A percentile compares a stretch with the other conserved stretches of the same genome.
Evolutionary conservation across 75 land plant genomes (phyloP).

Genomic region (Azolla pinnata): DNA sequence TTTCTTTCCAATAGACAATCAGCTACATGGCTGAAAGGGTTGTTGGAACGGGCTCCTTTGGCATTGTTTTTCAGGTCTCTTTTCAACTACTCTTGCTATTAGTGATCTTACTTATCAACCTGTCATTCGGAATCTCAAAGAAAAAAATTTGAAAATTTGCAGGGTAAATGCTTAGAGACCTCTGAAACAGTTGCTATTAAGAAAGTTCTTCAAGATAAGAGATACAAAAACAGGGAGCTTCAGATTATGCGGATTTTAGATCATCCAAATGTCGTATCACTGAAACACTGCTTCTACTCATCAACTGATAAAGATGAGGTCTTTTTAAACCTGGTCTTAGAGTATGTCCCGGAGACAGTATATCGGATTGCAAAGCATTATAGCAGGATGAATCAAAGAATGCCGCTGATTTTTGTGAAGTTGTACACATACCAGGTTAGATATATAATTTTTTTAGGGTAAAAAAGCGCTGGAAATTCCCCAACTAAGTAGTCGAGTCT

Average conservation of each 20-base stretch:
- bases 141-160: background rate
- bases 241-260: conserved; percentile 84
- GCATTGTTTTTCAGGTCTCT: conserved; percentile 83
- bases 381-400: conserved; percentile 59
- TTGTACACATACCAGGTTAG: conserved; percentile 83
- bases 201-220: conserved; percentile 85
- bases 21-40: conserved; percentile 88
- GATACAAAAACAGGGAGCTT: conserved; percentile 90
- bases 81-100: background rate
- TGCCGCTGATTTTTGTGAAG: conserved; percentile 81
- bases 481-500: no score
- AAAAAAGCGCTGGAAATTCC: no score
- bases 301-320: conserved; percentile 75
- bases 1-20: conserved; percentile 39
- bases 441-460: no score
- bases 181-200: conserved; percentile 95
- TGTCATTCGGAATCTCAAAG: background rate
- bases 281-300: conserved; percentile 84
- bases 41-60: conserved; percentile 90
- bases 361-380: conserved; percentile 69
- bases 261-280: conserved; percentile 68
- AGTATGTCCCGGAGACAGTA: conserved; percentile 75
- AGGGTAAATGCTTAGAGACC: conserved; percentile 95
- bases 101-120: background rate
- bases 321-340: conserved; percentile 75